Evolutionary conservation across 1,284 basidiomycete species (phyloP).

Genomic region (Ceratobasidium sp.): DNA sequence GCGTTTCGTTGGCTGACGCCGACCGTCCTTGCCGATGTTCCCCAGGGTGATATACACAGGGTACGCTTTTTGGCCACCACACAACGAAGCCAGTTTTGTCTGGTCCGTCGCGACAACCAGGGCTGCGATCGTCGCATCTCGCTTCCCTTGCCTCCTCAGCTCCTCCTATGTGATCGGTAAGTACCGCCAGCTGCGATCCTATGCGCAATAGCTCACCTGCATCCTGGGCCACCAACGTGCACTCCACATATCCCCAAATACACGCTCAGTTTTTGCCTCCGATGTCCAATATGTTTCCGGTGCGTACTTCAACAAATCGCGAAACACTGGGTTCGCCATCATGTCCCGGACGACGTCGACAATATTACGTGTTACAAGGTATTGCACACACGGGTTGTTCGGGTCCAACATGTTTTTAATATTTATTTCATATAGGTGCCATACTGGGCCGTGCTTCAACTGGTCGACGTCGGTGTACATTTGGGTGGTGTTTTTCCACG

Average conservation of each 20-base stretch:
- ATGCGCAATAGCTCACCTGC: too few relatives aligned
- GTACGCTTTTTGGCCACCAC: constrained; percentile 35
- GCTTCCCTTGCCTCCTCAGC: not conserved
- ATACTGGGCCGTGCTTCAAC: constrained; percentile 4
- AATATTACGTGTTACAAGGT: not conserved
- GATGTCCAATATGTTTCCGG: constrained; percentile 4
- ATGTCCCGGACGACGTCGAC: constrained; percentile 3
- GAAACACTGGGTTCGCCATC: not conserved
- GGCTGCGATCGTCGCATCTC: not conserved
- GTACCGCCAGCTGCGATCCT: too few relatives aligned
- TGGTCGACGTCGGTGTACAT: not conserved
- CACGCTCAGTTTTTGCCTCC: not conserved
- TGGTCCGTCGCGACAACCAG: constrained; percentile 21
- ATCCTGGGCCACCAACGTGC: constrained; percentile 16
- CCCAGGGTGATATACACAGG: constrained; percentile 38
- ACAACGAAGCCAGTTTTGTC: constrained; percentile 32
- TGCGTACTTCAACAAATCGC: not conserved
- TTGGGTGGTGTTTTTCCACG: not conserved
- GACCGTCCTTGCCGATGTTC: constrained; percentile 37
- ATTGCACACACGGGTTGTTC: not conserved
- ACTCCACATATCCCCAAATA: not conserved
- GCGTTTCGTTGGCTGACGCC: constrained; percentile 12
- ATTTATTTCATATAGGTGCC: not conserved
- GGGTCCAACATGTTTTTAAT: not conserved
- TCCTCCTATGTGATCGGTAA: not conserved